Percentiles rank a stretch among this genome's conserved stretches.
These are phyloP conservation scores for Sporothrix pallida DNA, from an alignment of 2,329 filamentous ascomycete species.

Conservation along the genomic window DNA sequence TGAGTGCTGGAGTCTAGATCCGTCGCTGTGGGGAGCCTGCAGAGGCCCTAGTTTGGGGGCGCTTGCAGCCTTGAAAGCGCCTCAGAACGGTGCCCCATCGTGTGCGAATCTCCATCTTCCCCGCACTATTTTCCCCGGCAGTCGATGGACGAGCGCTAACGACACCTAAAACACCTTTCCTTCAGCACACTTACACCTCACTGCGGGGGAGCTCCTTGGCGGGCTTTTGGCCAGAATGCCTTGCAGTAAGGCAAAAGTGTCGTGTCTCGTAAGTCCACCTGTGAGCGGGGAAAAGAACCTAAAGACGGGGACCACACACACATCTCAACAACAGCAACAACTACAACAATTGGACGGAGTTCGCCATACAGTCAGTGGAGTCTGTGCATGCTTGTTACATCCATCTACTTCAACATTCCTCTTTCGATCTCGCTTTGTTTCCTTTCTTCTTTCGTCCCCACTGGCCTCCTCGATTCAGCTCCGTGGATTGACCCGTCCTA, in stretches of 20 bases:
- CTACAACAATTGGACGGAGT: not conserved
- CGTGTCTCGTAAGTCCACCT: not conserved
- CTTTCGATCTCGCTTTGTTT: not conserved
- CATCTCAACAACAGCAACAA: not conserved
- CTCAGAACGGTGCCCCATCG: conserved; percentile 6
- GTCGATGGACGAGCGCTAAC: not conserved
- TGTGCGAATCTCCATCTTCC: not conserved
- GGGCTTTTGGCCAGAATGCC: not conserved
- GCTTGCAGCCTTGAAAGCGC: not conserved
- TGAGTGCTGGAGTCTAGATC: conserved; percentile 5
- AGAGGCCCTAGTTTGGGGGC: not conserved
- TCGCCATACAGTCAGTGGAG: not conserved
- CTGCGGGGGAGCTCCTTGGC: conserved; percentile 13
- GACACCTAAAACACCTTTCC: too few relatives aligned
- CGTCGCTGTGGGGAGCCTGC: not conserved
- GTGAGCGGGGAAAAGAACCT: not conserved
- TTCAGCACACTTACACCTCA: not conserved
- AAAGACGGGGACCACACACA: not conserved
- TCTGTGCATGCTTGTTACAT: not conserved
- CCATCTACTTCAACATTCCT: not conserved
- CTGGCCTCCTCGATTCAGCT: not conserved
- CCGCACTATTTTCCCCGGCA: conserved; percentile 8
- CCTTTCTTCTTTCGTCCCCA: not conserved
- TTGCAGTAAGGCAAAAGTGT: conserved; percentile 2
- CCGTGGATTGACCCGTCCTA: not conserved